These are phyloP conservation scores for Eucommia ulmoides DNA, from an alignment of 257 asterid genomes.

Conservation along the genomic window DNA sequence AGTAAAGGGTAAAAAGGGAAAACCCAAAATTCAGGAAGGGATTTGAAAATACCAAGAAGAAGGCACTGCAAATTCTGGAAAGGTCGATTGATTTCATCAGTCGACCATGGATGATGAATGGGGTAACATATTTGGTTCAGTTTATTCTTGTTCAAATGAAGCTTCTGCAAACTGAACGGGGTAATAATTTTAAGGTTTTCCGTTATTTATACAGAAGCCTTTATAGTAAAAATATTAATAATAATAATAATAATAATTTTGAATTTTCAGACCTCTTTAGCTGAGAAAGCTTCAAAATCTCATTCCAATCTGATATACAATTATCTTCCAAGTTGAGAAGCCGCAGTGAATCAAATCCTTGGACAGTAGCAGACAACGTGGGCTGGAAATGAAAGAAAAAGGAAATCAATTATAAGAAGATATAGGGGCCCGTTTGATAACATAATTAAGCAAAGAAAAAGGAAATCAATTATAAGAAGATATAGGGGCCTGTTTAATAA, in stretches of 20 bases:
- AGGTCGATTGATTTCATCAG: constrained; percentile 29
- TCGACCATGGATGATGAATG: constrained; percentile 22
- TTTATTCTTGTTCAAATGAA: constrained; percentile 64
- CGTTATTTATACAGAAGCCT: not conserved
- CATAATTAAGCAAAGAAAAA: too few relatives aligned
- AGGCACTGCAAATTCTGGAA: constrained; percentile 59
- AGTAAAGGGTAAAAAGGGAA: too few relatives aligned
- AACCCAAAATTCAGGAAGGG: not conserved
- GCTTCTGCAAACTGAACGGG: constrained; percentile 74
- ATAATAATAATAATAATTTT: too few relatives aligned
- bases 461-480: too few relatives aligned
- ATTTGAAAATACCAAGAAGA: constrained; percentile 51
- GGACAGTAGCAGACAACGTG: constrained; percentile 36
- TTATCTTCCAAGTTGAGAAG: constrained; percentile 83
- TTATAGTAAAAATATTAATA: not conserved
- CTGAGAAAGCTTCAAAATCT: constrained; percentile 59
- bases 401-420: too few relatives aligned
- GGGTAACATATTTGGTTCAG: constrained; percentile 53
- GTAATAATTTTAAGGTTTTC: not conserved
- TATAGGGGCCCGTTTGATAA: too few relatives aligned
- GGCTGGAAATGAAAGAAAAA: too few relatives aligned
- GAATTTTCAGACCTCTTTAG: constrained; percentile 42
- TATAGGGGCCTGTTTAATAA: too few relatives aligned
- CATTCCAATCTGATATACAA: constrained; percentile 69
- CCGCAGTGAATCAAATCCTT: constrained; percentile 65